Evolutionary conservation across 2,329 filamentous ascomycete species (phyloP).

Genomic region (Ophiostoma novo-ulmi): DNA sequence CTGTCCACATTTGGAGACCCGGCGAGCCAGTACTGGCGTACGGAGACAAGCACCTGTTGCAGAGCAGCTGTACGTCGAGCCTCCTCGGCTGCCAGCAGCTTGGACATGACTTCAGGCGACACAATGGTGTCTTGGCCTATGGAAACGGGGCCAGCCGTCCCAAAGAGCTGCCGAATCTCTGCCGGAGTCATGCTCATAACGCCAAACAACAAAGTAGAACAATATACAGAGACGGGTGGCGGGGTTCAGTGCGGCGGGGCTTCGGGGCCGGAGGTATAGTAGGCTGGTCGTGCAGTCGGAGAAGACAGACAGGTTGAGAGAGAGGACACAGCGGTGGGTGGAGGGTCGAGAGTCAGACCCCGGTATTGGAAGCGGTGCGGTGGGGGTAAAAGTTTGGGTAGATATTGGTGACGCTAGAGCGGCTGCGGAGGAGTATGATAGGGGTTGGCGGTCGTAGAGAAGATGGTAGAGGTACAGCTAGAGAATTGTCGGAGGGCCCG

Average conservation of each 20-base stretch:
- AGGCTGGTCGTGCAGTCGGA: not conserved
- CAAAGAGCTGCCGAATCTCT: constrained; percentile 6
- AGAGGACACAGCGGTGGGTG: not conserved
- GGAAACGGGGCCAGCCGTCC: not conserved
- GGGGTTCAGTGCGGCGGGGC: not conserved
- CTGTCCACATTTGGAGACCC: constrained; percentile 33
- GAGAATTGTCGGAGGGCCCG: not conserved
- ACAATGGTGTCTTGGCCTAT: not conserved
- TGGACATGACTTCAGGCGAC: not conserved
- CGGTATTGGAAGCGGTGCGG: not conserved
- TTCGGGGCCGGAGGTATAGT: not conserved
- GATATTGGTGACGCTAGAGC: not conserved
- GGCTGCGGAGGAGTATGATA: not conserved
- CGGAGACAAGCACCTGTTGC: constrained; percentile 37
- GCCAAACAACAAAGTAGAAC: too few relatives aligned
- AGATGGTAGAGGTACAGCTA: not conserved
- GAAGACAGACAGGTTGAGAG: not conserved
- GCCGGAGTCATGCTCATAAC: not conserved
- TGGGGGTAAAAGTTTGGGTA: not conserved
- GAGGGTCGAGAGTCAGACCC: not conserved
- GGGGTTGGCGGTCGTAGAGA: not conserved
- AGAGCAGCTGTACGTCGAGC: constrained; percentile 31
- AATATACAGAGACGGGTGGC: not conserved
- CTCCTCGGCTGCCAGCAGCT: constrained; percentile 23
- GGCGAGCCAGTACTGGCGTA: constrained; percentile 40